Evolutionary conservation across 768 basidiomycete genomes (phyloP).

Genomic region (Naematelia aurantialba): DNA sequence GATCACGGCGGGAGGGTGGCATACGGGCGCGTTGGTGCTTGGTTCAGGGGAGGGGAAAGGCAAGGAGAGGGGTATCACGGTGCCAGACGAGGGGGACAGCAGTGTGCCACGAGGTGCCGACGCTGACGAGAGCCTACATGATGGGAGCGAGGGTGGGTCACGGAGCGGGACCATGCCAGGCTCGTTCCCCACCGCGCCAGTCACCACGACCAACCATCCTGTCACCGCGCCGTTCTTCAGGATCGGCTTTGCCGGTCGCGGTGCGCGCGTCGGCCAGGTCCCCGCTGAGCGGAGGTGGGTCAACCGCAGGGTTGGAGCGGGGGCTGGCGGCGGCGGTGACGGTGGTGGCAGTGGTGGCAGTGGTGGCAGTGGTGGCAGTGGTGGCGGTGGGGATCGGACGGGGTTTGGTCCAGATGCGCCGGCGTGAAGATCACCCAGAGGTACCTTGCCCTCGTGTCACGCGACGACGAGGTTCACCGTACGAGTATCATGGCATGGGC

Average conservation of each 20-base stretch:
- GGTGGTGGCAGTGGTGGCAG: too few relatives aligned
- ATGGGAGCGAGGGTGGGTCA: neutral
- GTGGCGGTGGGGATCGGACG: too few relatives aligned
- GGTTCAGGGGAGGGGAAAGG: constrained; percentile 38
- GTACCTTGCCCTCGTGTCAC: too few relatives aligned
- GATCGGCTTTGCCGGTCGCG: constrained; percentile 7
- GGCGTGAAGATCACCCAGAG: too few relatives aligned
- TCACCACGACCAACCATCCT: neutral
- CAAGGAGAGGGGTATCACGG: neutral
- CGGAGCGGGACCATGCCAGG: neutral
- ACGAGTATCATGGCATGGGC: too few relatives aligned
- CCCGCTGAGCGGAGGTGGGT: neutral
- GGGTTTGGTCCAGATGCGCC: too few relatives aligned
- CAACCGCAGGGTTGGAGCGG: neutral
- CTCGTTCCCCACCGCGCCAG: neutral
- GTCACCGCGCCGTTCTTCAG: neutral
- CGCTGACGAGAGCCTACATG: neutral
- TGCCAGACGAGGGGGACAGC: neutral
- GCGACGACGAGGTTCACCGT: too few relatives aligned
- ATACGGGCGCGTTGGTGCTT: constrained; percentile 81
- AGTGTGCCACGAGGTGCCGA: too few relatives aligned
- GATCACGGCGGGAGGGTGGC: constrained; percentile 83
- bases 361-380: too few relatives aligned
- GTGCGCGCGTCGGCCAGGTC: neutral
- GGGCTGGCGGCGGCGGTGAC: neutral